Conservation (phyloP, 805 yeast genomes). For the Candida jianshihensis region DNA sequence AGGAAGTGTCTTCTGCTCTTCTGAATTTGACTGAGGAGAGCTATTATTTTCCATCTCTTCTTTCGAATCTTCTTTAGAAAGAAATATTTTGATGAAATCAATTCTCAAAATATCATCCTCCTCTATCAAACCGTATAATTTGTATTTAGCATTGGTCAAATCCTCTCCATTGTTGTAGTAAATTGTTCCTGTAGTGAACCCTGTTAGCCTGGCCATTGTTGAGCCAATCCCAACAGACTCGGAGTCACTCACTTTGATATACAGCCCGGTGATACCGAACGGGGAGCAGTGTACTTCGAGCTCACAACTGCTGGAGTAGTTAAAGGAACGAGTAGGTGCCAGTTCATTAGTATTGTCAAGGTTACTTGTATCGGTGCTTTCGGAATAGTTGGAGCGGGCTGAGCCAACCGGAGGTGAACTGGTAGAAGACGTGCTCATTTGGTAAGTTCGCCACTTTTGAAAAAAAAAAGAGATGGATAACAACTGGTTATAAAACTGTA, state of each 20-base stretch:
- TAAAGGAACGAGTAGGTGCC: slow-evolving; percentile 22
- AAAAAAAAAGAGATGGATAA: too few species aligned
- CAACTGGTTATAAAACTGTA: too few species aligned
- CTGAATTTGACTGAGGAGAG: slow-evolving; percentile 1
- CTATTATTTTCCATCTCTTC: not conserved
- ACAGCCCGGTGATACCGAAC: slow-evolving; percentile 46
- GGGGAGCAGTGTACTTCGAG: slow-evolving; percentile 51
- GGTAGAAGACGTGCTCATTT: not conserved
- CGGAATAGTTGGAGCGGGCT: not conserved
- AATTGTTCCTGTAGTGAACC: slow-evolving; percentile 40
- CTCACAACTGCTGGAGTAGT: slow-evolving; percentile 43
- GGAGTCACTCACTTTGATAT: slow-evolving; percentile 40
- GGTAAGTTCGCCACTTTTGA: not conserved
- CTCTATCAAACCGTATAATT: slow-evolving; percentile 41
- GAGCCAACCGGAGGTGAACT: too few species aligned
- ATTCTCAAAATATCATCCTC: slow-evolving; percentile 39
- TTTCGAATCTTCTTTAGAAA: slow-evolving; percentile 12
- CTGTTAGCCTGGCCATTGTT: slow-evolving; percentile 51
- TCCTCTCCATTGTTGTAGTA: slow-evolving; percentile 44
- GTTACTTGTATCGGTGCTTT: not conserved
- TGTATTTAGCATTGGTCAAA: slow-evolving; percentile 39
- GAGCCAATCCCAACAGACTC: slow-evolving; percentile 49
- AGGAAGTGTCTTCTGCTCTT: slow-evolving; percentile 9
- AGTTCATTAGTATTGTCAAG: not conserved
- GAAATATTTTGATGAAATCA: slow-evolving; percentile 42